Evolutionary conservation across 768 basidiomycete genomes (phyloP), one percentile per base, ranked within the genome.

Genomic region (Mrakia gelida): DNA sequence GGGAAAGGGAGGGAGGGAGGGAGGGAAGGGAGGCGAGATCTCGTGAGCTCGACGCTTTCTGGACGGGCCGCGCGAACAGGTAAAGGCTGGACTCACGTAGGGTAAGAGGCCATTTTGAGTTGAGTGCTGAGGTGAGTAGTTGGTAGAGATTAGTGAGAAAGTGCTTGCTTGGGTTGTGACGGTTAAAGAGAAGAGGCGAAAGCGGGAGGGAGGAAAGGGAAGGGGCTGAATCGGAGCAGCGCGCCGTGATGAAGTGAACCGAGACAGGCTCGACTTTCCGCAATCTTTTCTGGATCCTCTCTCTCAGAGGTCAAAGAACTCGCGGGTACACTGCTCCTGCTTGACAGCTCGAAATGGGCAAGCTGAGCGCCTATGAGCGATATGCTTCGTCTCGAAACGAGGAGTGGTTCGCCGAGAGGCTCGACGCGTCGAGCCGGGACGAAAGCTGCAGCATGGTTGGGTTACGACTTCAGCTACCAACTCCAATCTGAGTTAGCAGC

Each of bases 31-130:
- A 41, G 65, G 34, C 2, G 49, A 10, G 49, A 67, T 30, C 18
- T 41, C 7, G 65, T 67, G 65, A 67, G n/a, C 65, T 30, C 21
- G 30, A 30, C 16, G 32, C 26, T 8, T 21, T 8, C 21, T 4
- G 34, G 38, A 21, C 3, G 38, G 34, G 10, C 13, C 32, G 32
- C 16, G 18, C 9, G 65, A 67, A 13, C 10, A 65, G 38, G 38
- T 3, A 4, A 41, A 10, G 38, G 32, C 5, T 6, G 5, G 18
- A 26, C 65, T 34, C 21, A 67, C 65, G 65, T 13, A 38, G 65
- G 65, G 65, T 67, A 67, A n/a, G n/a, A n/a, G 34, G 26, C 32
- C 65, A 67, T 67, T 26, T 67, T 67, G 65, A 18, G 65, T 16
- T 21, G 65, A 67, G 63, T 65, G 30, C 2, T 3, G 2, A 28